Evolutionary conservation across 352 stramenopile genomes (phyloP).

Genomic region (Blastocystis hominis): DNA sequence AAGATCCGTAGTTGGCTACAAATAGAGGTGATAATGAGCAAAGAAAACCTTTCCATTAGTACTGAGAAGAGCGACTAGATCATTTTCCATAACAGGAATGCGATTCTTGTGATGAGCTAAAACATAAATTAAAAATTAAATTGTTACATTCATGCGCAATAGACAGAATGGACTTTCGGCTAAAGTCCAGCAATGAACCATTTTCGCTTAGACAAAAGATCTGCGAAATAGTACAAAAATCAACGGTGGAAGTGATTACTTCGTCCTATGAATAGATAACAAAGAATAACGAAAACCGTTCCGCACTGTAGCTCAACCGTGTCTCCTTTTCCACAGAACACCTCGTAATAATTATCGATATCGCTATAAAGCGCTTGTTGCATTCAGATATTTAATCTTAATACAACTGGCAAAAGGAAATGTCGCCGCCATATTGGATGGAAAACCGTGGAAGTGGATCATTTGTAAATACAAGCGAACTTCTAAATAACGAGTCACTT

Average conservation of each 20-base stretch:
- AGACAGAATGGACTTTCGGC: conserved; percentile 1
- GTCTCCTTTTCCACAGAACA: conserved; percentile 37
- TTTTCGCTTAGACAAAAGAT: background rate
- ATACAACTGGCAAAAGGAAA: background rate
- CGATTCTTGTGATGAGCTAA: conserved; percentile 13
- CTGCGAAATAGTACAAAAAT: background rate
- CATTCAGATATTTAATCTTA: background rate
- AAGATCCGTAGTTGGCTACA: background rate
- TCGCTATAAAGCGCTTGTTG: background rate
- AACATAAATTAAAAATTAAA: background rate
- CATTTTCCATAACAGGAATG: background rate
- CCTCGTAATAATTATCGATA: background rate
- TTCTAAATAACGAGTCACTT: too few species aligned
- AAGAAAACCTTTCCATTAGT: background rate
- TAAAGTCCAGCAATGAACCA: background rate
- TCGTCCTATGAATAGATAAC: background rate
- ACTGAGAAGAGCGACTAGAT: conserved; percentile 5
- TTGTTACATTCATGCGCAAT: background rate
- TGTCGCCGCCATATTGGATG: background rate
- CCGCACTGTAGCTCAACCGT: background rate
- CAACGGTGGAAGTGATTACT: background rate
- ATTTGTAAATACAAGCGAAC: background rate
- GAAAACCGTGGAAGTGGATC: background rate
- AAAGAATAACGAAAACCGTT: background rate
- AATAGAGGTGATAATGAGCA: background rate